Conservation (phyloP, 1,284 basidiomycete species). For the Rhodotorula sp. region DNA sequence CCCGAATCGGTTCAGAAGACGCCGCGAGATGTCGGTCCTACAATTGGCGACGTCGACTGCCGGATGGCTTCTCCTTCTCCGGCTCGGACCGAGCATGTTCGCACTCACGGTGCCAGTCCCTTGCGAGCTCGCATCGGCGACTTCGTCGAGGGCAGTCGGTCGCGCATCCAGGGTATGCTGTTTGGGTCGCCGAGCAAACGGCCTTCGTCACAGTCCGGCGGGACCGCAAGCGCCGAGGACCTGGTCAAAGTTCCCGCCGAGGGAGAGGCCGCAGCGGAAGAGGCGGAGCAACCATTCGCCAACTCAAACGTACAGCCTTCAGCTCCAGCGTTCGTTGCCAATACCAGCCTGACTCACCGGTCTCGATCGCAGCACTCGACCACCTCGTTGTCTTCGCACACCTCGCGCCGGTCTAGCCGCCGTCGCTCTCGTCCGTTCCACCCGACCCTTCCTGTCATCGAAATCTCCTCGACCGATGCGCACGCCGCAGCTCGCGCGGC, state of each 20-base stretch:
- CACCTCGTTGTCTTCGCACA: conserved; percentile 1
- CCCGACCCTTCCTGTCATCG: conserved; percentile 55
- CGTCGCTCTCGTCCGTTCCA: conserved; percentile 15
- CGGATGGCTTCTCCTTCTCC: conserved; percentile 10
- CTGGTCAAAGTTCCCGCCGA: neutral
- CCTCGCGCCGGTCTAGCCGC: conserved; percentile 3
- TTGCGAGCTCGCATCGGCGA: conserved; percentile 6
- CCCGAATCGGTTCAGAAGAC: no score
- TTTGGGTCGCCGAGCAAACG: conserved; percentile 6
- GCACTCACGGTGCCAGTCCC: neutral
- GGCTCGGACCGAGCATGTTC: neutral
- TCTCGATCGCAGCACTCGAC: neutral
- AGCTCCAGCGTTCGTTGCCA: neutral
- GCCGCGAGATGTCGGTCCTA: no score
- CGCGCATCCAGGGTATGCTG: conserved; percentile 15
- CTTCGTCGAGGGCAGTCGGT: conserved; percentile 12
- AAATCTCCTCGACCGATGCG: conserved; percentile 76
- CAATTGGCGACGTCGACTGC: conserved; percentile 5
- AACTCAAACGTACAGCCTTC: neutral
- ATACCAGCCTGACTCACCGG: conserved; percentile 1
- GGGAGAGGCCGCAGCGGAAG: neutral
- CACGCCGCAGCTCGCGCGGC: conserved; percentile 80
- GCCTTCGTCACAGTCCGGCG: no score
- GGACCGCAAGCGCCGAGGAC: neutral
- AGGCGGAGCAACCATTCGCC: conserved; percentile 9